A percentile compares a stretch with the other conserved stretches of the same genome.
Evolutionary conservation across 306 rosid genomes (phyloP).

Genomic region (Acacia acuminata): DNA sequence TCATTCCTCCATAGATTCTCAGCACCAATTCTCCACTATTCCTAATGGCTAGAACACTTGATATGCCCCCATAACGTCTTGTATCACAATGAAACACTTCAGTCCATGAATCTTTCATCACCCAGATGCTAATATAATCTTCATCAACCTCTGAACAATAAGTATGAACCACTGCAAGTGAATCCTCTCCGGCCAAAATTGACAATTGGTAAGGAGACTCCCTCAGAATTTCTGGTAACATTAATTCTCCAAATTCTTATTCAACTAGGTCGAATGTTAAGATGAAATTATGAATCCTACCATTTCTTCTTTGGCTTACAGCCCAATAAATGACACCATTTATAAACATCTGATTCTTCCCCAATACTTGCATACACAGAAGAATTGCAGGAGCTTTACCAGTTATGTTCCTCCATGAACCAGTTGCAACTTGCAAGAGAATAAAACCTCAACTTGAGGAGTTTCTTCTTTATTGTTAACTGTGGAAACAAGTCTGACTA

Average conservation of each 20-base stretch:
- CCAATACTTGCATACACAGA: background rate
- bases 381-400: background rate
- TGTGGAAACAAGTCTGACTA: too few relatives aligned
- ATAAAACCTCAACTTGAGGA: constrained; percentile 4
- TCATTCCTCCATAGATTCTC: background rate
- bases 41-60: background rate
- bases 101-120: background rate
- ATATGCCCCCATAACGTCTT: background rate
- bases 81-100: background rate
- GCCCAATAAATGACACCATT: constrained; percentile 1
- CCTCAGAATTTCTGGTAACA: background rate
- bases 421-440: too few relatives aligned
- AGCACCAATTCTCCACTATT: constrained; percentile 7
- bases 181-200: background rate
- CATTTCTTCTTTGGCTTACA: background rate
- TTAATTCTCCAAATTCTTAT: constrained; percentile 1
- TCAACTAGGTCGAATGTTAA: background rate
- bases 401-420: background rate
- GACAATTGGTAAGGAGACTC: background rate
- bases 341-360: background rate
- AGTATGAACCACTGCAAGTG: background rate
- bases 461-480: background rate
- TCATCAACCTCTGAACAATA: background rate
- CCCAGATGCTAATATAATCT: background rate
- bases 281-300: background rate